Conservation (phyloP, 208 protist species). For the Zelonia costaricensis region DNA sequence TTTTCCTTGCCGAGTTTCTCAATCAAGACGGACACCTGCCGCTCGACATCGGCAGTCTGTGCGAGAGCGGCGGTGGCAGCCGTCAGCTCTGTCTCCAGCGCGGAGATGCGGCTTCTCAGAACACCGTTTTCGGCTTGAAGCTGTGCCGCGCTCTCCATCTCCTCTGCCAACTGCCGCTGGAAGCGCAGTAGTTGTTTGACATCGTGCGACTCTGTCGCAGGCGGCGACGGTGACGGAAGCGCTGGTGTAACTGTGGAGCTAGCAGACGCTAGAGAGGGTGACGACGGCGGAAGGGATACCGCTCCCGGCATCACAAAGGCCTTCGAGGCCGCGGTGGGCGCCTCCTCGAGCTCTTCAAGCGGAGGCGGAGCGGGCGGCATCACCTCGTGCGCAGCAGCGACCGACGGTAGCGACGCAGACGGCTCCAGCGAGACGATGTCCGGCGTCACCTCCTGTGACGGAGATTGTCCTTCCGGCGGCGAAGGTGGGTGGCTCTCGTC, state of each 20-base stretch:
- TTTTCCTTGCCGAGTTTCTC: constrained; percentile 56
- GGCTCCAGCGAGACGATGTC: no score
- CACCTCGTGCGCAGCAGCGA: no score
- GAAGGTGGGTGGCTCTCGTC: no score
- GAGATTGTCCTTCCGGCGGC: no score
- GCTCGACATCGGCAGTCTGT: constrained; percentile 17
- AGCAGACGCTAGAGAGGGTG: background rate
- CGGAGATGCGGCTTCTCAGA: constrained; percentile 21
- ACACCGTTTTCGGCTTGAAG: constrained; percentile 38
- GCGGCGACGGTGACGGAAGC: background rate
- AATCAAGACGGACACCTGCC: constrained; percentile 54
- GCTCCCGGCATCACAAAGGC: no score
- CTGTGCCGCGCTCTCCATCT: constrained; percentile 47
- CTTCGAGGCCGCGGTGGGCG: no score
- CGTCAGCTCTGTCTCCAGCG: constrained; percentile 32
- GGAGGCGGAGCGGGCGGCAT: no score
- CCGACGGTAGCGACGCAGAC: no score
- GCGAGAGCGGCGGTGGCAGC: constrained; percentile 19
- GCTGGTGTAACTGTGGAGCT: background rate
- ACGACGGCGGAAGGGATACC: no score
- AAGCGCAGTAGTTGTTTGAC: constrained; percentile 58
- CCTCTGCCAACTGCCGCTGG: constrained; percentile 63
- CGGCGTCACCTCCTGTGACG: no score
- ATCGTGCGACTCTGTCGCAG: constrained; percentile 7
- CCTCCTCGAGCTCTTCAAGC: no score